Base-by-base conservation (phyloP, 495 filamentous ascomycete genomes). In the Penicillium bovifimosum region DNA sequence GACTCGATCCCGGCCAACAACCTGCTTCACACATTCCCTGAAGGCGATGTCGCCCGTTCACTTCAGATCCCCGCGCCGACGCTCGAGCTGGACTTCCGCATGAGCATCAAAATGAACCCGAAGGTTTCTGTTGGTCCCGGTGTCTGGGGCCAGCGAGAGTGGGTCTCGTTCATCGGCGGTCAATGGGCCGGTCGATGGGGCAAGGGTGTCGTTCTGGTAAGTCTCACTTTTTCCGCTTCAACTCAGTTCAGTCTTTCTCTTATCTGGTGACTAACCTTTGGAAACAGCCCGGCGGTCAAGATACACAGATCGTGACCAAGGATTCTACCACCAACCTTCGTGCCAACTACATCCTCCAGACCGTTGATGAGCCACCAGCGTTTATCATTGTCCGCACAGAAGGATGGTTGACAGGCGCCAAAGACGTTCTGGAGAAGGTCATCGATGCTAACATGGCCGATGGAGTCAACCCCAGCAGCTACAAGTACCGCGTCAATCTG, bases 181-280 rank as follows among this genome's bases (percentile, higher is more conserved):
- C 77, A 76, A 53, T 84, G 80, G 79, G 80, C 81, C 32, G 81
- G 80, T 34, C 67, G 74, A 51, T 81, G 80, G 70, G 81, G 80
- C 18, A 78, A 80, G 56, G 81, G 81, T 33, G 70, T 77, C 41
- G 73, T 84, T 47, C 60, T 83, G 55, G 81, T 84, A 70, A 63
- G 78, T 65, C 47, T 27, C 38, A 42, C 27, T 13, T 35, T n/a
- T 29, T n/a, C 6, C 14, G 1, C 10, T 29, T 2, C 20, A 24
- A 24, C 2, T 24, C 20, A 24, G 20, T 24, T 24, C 20, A 2
- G 2, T 24, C 20, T 31, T 6, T 16, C n/a, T 32, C 1, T 13
- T 33, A n/a, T 14, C 10, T 29, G 9, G 31, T 47, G 31, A 58
- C 36, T 45, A 36, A 33, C 35, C 38, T 29, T 29, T 11, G n/a